These are phyloP conservation scores for Tolypocladium guangdongense DNA, from an alignment of 2,329 filamentous ascomycete species.

Conservation along the genomic window DNA sequence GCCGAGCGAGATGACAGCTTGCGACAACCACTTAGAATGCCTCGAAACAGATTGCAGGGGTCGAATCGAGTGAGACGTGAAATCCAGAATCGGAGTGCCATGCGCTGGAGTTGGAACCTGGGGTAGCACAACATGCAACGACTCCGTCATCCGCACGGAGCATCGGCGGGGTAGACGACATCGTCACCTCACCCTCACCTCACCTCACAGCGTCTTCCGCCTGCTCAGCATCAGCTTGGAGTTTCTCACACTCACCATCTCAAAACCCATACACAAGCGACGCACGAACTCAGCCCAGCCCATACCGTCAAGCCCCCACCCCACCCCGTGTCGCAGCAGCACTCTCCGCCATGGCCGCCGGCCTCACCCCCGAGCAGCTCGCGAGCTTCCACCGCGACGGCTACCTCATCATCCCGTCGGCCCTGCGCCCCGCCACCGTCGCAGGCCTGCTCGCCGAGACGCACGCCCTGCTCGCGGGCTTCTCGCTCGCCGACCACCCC, in stretches of 20 bases:
- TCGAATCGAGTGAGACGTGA: no score
- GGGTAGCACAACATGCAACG: not conserved
- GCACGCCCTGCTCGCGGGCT: conserved; percentile 58
- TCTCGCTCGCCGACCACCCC: conserved; percentile 74
- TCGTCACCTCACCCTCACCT: not conserved
- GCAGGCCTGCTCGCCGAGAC: conserved; percentile 63
- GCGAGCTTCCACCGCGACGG: conserved; percentile 68
- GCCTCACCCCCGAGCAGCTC: conserved; percentile 63
- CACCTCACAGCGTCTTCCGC: not conserved
- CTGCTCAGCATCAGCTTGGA: not conserved
- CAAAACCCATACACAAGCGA: not conserved
- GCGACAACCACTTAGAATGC: not conserved
- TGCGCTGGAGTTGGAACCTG: not conserved
- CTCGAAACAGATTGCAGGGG: not conserved
- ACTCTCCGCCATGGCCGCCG: conserved; percentile 17
- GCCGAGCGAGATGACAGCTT: not conserved
- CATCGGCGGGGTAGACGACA: not conserved
- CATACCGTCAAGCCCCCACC: not conserved
- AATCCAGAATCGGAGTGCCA: not conserved
- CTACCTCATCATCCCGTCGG: conserved; percentile 78
- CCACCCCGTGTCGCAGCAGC: not conserved
- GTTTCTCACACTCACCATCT: no score
- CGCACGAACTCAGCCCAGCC: not conserved
- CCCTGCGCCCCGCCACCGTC: conserved; percentile 57
- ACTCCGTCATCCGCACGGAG: not conserved